Evolutionary conservation across 129 eudicot species (phyloP), one percentile per base, ranked within the genome.

Genomic region (Pittosporum tobira): DNA sequence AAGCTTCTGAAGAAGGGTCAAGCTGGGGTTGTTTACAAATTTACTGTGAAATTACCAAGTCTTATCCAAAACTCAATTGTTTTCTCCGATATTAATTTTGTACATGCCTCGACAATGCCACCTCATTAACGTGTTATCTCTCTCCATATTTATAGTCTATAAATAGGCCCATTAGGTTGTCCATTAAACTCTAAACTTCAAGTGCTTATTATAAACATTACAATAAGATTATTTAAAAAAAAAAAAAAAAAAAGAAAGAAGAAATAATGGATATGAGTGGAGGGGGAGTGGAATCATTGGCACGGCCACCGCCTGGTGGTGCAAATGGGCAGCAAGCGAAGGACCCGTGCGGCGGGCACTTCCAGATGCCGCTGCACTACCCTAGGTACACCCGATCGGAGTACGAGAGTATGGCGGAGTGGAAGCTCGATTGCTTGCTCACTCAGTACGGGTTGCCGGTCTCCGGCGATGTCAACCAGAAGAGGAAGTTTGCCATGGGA

Each of bases 301-400:
- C 71, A 38, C 66, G 37, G 36, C 57, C 70, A 25, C 23, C 70
- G 2, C 30, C 72, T 6, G 60, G 60, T 29, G 72, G 49, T 8
- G 22, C 26, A 8, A 71, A 55, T 19, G 75, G 62, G 6, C 66
- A 56, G 45, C 69, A 62, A 42, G 48, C 25, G 19, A 52, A 68
- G 48, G 58, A 59, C 40, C 62, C 51, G 44, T 62, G 71, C 23
- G n/a, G n/a, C n/a, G 71, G 73, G 26, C 12, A 74, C n/a, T 86
- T 86, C 22, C 87, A 86, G 63, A 86, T 86, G 95, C 90, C 90
- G 3, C 29, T 86, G 66, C 81, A 82, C 69, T 86, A 86, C 68
- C 95, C 95, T 13, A 71, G 90, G 48, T 77, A 82, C 69, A 74
- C 60, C 5, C 68, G 71, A 0, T 66, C 73, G 0, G 90, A 82